Evolutionary conservation across 1,139 yeast genomes (phyloP).

Genomic region (Debaryomyces singareniensis): DNA sequence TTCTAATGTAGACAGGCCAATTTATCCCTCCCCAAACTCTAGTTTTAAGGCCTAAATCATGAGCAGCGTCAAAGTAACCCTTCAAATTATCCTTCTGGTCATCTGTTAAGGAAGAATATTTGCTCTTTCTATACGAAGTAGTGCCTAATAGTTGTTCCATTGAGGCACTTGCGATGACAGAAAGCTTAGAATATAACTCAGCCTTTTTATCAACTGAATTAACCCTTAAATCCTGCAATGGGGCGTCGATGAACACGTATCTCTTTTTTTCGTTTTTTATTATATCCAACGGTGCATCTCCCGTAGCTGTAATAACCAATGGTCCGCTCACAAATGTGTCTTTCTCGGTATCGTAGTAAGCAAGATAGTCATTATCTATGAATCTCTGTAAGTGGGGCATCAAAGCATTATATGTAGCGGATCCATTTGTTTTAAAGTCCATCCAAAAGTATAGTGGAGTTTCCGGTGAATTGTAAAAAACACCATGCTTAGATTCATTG

Average conservation of each 20-base stretch:
- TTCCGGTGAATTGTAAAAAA: slow-evolving; percentile 36
- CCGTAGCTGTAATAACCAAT: slow-evolving; percentile 33
- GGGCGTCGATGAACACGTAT: slow-evolving; percentile 36
- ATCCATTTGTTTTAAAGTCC: slow-evolving; percentile 35
- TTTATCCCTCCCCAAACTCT: slow-evolving; percentile 40
- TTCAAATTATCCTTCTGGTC: slow-evolving; percentile 15
- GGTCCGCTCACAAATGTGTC: slow-evolving; percentile 28
- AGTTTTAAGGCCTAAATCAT: slow-evolving; percentile 29
- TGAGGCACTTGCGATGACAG: slow-evolving; percentile 32
- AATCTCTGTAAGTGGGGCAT: slow-evolving; percentile 25
- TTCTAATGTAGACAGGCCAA: slow-evolving; percentile 30
- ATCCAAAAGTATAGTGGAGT: slow-evolving; percentile 35
- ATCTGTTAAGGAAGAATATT: slow-evolving; percentile 12
- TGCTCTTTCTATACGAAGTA: slow-evolving; percentile 9
- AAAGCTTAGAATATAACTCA: slow-evolving; percentile 17
- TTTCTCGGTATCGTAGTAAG: slow-evolving; percentile 23
- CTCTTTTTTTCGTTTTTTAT: slow-evolving; percentile 20
- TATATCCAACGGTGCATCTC: slow-evolving; percentile 30
- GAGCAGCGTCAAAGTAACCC: slow-evolving; percentile 23
- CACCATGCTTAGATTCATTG: slow-evolving; percentile 18
- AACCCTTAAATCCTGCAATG: slow-evolving; percentile 19
- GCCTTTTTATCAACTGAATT: slow-evolving; percentile 12
- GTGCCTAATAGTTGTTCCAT: slow-evolving; percentile 24
- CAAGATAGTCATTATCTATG: slow-evolving; percentile 26
- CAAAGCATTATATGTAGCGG: slow-evolving; percentile 24